Conservation (phyloP, 305 asterid species). For the Fraxinus velutina region DNA sequence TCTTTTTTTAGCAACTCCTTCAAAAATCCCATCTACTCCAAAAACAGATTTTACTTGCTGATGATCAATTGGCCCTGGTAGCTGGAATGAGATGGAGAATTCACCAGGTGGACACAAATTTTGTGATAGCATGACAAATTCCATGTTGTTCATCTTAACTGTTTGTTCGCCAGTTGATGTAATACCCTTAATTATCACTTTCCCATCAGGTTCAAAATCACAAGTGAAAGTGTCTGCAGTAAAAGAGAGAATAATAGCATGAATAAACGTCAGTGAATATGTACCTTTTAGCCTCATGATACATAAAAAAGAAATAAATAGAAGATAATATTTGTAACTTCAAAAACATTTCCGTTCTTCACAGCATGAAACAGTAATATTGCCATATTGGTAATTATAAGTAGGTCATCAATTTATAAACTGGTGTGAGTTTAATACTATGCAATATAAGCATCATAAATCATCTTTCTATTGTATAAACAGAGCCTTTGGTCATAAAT, state of each 20-base stretch:
- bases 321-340: not conserved
- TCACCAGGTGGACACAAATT: slow-evolving; percentile 28
- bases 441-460: not conserved
- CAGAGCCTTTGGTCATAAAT: not conserved
- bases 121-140: not conserved
- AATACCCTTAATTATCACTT: not conserved
- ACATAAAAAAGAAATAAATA: not conserved
- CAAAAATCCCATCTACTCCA: slow-evolving; percentile 45
- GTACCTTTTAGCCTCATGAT: slow-evolving; percentile 14
- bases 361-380: not conserved
- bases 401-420: not conserved
- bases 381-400: not conserved
- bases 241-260: not conserved
- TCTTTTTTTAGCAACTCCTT: slow-evolving; percentile 42
- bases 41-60: slow-evolving; percentile 27
- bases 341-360: not conserved
- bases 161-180: not conserved
- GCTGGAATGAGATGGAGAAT: slow-evolving; percentile 14
- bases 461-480: not conserved
- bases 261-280: not conserved
- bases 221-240: not conserved
- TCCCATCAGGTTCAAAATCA: slow-evolving; percentile 2
- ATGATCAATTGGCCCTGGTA: slow-evolving; percentile 43
- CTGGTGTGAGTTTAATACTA: not conserved
- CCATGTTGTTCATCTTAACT: not conserved